phyloP scores from a whole-genome alignment of 352 stramenopile genomes.

The Pythium grandisporangium region DNA sequence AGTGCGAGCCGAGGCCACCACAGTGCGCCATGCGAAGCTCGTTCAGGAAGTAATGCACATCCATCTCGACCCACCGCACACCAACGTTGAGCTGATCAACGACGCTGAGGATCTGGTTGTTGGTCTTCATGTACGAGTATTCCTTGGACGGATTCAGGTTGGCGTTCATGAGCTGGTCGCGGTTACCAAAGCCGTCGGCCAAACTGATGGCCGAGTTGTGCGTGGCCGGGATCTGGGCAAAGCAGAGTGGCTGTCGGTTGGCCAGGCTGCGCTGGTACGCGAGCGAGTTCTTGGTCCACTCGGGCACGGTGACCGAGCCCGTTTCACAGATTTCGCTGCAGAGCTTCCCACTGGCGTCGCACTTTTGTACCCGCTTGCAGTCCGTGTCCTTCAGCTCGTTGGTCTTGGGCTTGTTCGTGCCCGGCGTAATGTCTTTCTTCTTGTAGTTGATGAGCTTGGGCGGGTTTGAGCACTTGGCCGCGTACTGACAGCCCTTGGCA shows the following conservation, averaged over 20 bases:
- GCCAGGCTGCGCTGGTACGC: constrained; percentile 36
- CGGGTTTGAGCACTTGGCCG: constrained; percentile 19
- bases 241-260: constrained; percentile 27
- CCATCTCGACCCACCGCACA: constrained; percentile 52
- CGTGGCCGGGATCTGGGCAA: constrained; percentile 30
- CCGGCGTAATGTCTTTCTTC: constrained; percentile 12
- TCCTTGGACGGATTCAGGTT: constrained; percentile 27
- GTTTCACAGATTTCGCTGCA: constrained; percentile 39
- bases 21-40: constrained; percentile 51
- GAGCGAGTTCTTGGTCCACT: constrained; percentile 33
- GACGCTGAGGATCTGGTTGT: constrained; percentile 53
- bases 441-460: constrained; percentile 17
- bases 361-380: constrained; percentile 24
- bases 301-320: constrained; percentile 11
- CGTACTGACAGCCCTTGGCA: constrained; percentile 16
- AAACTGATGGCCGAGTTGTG: constrained; percentile 58
- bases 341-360: constrained; percentile 19
- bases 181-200: constrained; percentile 43
- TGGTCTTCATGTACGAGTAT: constrained; percentile 54
- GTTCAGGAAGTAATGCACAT: constrained; percentile 55
- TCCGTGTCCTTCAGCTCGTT: constrained; percentile 18
- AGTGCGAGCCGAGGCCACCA: constrained; percentile 27
- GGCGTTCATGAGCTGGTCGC: constrained; percentile 45
- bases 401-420: constrained; percentile 22
- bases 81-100: constrained; percentile 46